Evolutionary conservation across 2,329 filamentous ascomycete species (phyloP).

Genomic region (Exophiala oligosperma): DNA sequence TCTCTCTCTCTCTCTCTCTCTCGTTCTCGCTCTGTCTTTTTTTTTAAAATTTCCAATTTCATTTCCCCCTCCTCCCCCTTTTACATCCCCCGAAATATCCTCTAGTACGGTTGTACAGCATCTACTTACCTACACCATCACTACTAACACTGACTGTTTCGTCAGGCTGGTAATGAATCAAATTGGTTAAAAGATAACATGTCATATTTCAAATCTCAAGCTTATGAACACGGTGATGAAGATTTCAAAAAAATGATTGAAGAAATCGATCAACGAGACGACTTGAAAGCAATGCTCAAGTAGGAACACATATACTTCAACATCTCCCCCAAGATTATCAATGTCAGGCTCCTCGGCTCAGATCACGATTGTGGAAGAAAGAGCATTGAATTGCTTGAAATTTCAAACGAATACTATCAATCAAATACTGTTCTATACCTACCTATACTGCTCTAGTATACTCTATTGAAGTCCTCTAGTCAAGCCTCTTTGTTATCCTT

Average conservation of each 20-base stretch:
- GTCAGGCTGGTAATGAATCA: constrained; percentile 24
- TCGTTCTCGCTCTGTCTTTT: background rate
- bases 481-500: constrained; percentile 52
- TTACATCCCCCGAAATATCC: no score
- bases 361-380: no score
- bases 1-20: no score
- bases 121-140: no score
- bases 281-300: constrained; percentile 12
- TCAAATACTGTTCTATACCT: no score
- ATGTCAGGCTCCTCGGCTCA: no score
- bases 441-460: background rate
- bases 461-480: background rate
- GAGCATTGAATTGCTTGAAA: no score
- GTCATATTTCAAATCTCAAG: constrained; percentile 24
- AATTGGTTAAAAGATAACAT: constrained; percentile 25
- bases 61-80: background rate
- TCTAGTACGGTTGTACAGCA: no score
- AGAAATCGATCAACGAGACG: constrained; percentile 18
- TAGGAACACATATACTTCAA: background rate
- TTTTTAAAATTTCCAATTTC: no score
- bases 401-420: no score
- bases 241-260: constrained; percentile 19
- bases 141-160: no score
- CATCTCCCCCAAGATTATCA: no score
- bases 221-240: constrained; percentile 17